phyloP scores from a whole-genome alignment of 2,329 filamentous ascomycete genomes.

The Beauveria rudraprayagi region DNA sequence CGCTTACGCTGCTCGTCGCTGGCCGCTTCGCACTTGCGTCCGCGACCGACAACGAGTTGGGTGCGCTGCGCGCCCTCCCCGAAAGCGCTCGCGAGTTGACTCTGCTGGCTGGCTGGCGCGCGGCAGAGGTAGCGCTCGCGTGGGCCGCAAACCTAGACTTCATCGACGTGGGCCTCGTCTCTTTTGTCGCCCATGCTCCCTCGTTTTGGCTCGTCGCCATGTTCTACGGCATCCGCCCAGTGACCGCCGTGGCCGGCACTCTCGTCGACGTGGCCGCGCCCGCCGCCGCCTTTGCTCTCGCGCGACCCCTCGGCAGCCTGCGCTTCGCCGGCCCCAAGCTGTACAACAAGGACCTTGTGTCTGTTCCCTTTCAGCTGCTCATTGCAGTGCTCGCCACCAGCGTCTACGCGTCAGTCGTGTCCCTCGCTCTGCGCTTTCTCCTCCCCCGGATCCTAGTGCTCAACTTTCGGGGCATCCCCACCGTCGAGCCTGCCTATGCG shows the following conservation, averaged over 20 bases:
- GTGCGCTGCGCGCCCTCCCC: slow-evolving; percentile 54
- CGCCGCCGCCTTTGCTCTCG: slow-evolving; percentile 64
- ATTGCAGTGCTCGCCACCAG: slow-evolving; percentile 61
- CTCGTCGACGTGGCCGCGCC: slow-evolving; percentile 61
- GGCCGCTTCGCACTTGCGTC: slow-evolving; percentile 62
- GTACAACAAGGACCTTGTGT: slow-evolving; percentile 58
- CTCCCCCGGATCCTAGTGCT: slow-evolving; percentile 65
- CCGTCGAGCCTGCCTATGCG: slow-evolving; percentile 58
- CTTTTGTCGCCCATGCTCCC: slow-evolving; percentile 66
- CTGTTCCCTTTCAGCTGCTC: slow-evolving; percentile 53
- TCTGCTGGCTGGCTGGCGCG: slow-evolving; percentile 43
- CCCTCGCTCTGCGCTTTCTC: slow-evolving; percentile 59
- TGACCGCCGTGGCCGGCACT: slow-evolving; percentile 53
- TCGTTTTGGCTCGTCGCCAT: slow-evolving; percentile 65
- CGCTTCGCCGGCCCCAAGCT: slow-evolving; percentile 46
- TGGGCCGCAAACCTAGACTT: slow-evolving; percentile 72
- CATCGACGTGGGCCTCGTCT: slow-evolving; percentile 57
- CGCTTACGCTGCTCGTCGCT: slow-evolving; percentile 53
- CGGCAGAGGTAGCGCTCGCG: slow-evolving; percentile 58
- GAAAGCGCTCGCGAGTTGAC: slow-evolving; percentile 55
- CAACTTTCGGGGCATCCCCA: slow-evolving; percentile 65
- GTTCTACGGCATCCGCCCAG: slow-evolving; percentile 65
- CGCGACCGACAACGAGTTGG: slow-evolving; percentile 57
- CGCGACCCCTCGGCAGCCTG: slow-evolving; percentile 58
- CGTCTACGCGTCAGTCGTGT: slow-evolving; percentile 69